Conservation (phyloP, 768 basidiomycete species). For the Collybiopsis confluens region DNA sequence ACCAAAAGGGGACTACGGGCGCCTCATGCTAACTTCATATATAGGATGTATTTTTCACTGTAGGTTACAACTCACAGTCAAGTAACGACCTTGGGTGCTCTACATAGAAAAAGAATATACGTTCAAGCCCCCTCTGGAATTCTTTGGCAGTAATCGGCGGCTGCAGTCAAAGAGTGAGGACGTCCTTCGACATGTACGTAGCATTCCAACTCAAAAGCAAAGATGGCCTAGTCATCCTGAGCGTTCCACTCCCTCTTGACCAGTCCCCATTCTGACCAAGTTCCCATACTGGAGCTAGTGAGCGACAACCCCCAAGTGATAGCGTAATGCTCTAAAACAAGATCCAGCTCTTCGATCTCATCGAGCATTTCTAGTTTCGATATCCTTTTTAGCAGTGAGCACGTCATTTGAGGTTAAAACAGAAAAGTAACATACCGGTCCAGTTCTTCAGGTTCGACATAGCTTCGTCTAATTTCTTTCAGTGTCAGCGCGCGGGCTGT, state of each 20-base stretch:
- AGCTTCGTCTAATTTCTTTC: slow-evolving; percentile 58
- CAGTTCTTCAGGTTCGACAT: slow-evolving; percentile 45
- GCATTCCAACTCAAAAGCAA: neutral
- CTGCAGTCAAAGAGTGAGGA: too few species aligned
- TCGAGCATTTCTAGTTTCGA: slow-evolving; percentile 82
- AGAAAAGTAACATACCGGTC: slow-evolving; percentile 44
- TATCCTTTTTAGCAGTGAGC: slow-evolving; percentile 43
- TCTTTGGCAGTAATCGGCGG: too few species aligned
- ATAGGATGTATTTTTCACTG: too few species aligned
- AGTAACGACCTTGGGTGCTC: too few species aligned
- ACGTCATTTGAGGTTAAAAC: neutral
- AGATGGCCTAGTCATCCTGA: neutral
- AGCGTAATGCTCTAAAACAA: slow-evolving; percentile 87
- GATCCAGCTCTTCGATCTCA: slow-evolving; percentile 90
- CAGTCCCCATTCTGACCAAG: slow-evolving; percentile 36
- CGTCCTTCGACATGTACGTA: neutral
- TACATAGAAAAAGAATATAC: too few species aligned
- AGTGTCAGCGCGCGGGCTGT: slow-evolving; percentile 57
- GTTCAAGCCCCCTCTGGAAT: too few species aligned
- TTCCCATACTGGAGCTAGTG: slow-evolving; percentile 5
- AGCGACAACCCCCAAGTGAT: slow-evolving; percentile 64
- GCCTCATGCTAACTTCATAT: too few species aligned
- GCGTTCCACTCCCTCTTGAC: slow-evolving; percentile 10
- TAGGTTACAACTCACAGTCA: too few species aligned
- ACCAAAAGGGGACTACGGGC: too few species aligned